Evolutionary conservation across 2,329 filamentous ascomycete genomes (phyloP).

Genomic region (Graphiopsis chlorocephala): DNA sequence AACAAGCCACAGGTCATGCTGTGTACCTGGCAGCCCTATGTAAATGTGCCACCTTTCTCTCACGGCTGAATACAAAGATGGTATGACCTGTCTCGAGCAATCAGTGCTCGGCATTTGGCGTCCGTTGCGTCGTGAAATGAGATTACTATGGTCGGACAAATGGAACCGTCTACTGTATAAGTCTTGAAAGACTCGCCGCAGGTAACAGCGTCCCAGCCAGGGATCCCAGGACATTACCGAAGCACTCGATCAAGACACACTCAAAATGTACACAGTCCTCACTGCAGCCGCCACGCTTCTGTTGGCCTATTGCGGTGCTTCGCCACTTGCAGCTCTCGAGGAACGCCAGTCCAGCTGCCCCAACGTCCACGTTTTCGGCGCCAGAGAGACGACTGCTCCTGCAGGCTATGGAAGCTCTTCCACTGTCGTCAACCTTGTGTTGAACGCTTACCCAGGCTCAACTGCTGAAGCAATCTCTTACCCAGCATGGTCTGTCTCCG

Average conservation of each 20-base stretch:
- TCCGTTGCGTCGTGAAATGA: neutral
- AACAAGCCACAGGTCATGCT: neutral
- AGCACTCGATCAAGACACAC: neutral
- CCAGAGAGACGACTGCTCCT: slow-evolving; percentile 42
- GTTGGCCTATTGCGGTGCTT: slow-evolving; percentile 11
- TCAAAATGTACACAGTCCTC: neutral
- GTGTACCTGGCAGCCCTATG: neutral
- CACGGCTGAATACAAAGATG: neutral
- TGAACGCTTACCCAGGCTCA: slow-evolving; percentile 40
- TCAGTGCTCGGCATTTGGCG: neutral
- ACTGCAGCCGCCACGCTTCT: slow-evolving; percentile 5
- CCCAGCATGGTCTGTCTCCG: slow-evolving; percentile 43
- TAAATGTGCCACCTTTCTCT: neutral
- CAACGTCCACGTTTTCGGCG: slow-evolving; percentile 45
- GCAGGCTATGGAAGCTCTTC: slow-evolving; percentile 42
- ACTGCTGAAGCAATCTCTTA: slow-evolving; percentile 44
- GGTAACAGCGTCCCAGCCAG: neutral
- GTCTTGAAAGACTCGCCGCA: neutral
- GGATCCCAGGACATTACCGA: neutral
- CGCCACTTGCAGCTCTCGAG: slow-evolving; percentile 13
- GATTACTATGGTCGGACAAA: neutral
- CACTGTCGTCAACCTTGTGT: slow-evolving; percentile 41
- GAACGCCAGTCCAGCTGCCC: slow-evolving; percentile 32
- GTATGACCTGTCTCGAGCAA: neutral
- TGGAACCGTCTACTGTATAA: neutral